Percentiles rank a stretch among this genome's conserved stretches.
phyloP scores from a whole-genome alignment of 1,284 basidiomycete species.

The Puccinia brachypodii region DNA sequence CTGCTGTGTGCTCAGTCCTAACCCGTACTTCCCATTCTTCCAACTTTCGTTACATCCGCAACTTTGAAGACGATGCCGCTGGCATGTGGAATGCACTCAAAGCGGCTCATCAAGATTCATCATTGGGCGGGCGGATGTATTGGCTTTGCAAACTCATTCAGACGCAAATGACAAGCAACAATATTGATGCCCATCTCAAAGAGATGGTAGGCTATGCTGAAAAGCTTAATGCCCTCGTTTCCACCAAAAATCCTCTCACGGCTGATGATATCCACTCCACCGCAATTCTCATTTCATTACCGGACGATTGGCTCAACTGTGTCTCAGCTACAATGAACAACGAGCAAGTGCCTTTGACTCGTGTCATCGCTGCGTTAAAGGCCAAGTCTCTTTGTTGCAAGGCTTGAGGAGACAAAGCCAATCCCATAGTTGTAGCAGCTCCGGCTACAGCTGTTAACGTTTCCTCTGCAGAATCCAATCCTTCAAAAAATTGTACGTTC shows the following conservation, averaged over 20 bases:
- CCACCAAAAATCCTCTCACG: too few species aligned
- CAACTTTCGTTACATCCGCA: neutral
- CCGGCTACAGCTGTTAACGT: too few species aligned
- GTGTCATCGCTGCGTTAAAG: too few species aligned
- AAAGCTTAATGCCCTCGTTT: neutral
- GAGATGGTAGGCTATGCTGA: neutral
- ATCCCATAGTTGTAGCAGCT: too few species aligned
- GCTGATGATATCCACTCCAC: too few species aligned
- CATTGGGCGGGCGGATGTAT: neutral
- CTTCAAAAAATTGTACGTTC: neutral
- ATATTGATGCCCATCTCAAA: neutral
- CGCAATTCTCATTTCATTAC: too few species aligned
- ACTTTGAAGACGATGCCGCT: neutral
- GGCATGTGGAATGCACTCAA: slow-evolving; percentile 3
- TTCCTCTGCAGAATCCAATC: neutral
- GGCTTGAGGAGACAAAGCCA: too few species aligned
- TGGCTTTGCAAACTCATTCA: neutral
- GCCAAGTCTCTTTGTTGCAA: too few species aligned
- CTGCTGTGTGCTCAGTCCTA: neutral
- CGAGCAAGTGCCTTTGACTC: too few species aligned
- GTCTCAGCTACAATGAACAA: too few species aligned
- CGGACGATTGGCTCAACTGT: too few species aligned
- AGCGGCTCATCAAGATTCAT: neutral
- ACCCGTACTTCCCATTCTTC: neutral
- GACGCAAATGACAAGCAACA: neutral